phyloP scores from a whole-genome alignment of 2,329 filamentous ascomycete species.

The Aspergillus melleus region DNA sequence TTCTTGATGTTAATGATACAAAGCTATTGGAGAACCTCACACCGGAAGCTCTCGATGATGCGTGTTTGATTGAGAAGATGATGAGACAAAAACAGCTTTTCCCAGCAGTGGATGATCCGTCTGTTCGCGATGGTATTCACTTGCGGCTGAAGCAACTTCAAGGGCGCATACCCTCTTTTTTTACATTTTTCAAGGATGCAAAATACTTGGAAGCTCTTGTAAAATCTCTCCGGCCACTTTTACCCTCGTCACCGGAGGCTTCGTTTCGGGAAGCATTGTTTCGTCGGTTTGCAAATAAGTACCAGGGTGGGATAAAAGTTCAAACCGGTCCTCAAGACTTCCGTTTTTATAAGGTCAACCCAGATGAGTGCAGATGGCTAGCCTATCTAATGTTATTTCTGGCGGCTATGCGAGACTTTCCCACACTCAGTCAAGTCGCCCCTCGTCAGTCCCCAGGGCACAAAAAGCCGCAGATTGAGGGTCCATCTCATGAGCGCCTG shows the following conservation, averaged over 20 bases:
- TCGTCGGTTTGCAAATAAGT: not conserved
- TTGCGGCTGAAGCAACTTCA: not conserved
- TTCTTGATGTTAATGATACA: not conserved
- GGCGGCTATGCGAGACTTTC: conserved; percentile 1
- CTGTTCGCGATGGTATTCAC: not conserved
- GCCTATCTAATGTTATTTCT: not conserved
- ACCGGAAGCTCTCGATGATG: not conserved
- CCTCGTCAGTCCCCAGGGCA: not conserved
- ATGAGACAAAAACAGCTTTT: not conserved
- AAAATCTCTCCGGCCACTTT: not conserved
- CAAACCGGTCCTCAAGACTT: not conserved
- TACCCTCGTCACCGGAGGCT: not conserved
- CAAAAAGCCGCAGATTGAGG: not conserved
- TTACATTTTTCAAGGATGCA: not conserved
- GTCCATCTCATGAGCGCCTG: not conserved
- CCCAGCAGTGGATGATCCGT: not conserved
- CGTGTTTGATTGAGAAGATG: not conserved
- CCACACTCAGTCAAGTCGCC: not conserved
- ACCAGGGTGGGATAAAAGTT: not conserved
- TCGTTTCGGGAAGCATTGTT: not conserved
- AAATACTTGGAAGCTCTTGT: not conserved
- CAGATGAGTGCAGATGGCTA: not conserved
- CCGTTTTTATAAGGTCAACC: not conserved
- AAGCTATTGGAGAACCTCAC: not conserved
- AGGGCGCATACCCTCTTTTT: not conserved